These are phyloP conservation scores for Heliamphora exappendiculata DNA, from an alignment of 148 eudicot genomes.

Conservation along the genomic window DNA sequence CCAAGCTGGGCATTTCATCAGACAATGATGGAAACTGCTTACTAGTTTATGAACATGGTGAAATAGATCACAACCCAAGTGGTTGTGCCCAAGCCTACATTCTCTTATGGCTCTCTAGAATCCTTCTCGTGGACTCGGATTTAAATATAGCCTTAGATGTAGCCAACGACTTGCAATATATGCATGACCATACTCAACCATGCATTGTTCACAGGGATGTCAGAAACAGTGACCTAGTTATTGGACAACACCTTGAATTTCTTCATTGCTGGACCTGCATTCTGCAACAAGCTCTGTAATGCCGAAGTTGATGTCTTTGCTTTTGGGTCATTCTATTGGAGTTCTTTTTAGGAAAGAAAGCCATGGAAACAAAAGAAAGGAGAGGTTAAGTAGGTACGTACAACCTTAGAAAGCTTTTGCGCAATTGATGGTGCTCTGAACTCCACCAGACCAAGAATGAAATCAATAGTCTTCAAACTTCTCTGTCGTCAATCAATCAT, in stretches of 20 bases:
- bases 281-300: conserved; percentile 17
- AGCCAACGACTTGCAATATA: conserved; percentile 42
- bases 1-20: conserved; percentile 36
- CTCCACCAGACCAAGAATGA: conserved; percentile 34
- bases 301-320: conserved; percentile 39
- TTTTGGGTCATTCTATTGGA: conserved; percentile 35
- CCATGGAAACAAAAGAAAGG: conserved; percentile 26
- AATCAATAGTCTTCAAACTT: conserved; percentile 37
- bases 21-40: conserved; percentile 25
- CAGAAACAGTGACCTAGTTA: conserved; percentile 33
- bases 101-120: conserved; percentile 14
- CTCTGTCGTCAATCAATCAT: conserved; percentile 31
- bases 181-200: conserved; percentile 45
- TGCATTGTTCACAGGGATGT: conserved; percentile 37
- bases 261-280: conserved; percentile 26
- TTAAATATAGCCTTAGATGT: conserved; percentile 32
- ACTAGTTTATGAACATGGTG: conserved; percentile 37
- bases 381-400: conserved; percentile 29
- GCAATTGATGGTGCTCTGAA: conserved; percentile 36
- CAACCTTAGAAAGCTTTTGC: conserved; percentile 23
- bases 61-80: conserved; percentile 37
- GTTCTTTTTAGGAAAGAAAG: conserved; percentile 39
- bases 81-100: conserved; percentile 21
- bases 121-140: conserved; percentile 31
- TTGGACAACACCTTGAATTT: conserved; percentile 43